Base-by-base conservation (phyloP, 176 grass and related monocot species). In the Aechmea fasciata region DNA sequence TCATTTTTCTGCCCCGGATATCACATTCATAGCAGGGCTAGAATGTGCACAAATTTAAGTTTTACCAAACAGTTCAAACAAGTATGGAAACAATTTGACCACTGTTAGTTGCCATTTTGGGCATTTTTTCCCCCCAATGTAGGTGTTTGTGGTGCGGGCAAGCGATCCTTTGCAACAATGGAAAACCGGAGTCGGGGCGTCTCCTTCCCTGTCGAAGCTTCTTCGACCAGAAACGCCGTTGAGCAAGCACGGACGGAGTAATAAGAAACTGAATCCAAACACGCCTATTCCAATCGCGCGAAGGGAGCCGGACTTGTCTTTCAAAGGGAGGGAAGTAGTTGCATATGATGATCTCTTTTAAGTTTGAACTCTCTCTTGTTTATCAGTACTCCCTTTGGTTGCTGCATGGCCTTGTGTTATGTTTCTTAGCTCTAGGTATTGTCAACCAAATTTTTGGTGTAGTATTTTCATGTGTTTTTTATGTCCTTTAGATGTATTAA, bases 261-360 rank as follows among this genome's bases (percentile, higher is more conserved):
- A 71, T 29, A 83, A 51, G 69, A 83, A 83, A 63, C 74, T 83
- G 13, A 47, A 13, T 83, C 29, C 61, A 67, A 50, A 47, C 20
- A 25, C 72, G 19, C 22, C 47, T 49, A 55, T 57, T 20, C 65
- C 29, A 13, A 80, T 48, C 47, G 68, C 71, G 25, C 85, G 70
- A 75, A 33, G 52, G 72, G 79, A 67, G 51, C 49, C 77, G 71
- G 69, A 81, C 69, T 62, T 54, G 11, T 17, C 69, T 59, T 73
- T 62, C 29, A 81, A 79, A 57, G 68, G 77, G 0, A 82, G 91
- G 49, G 91, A 96, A 74, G 86, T 96, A 63, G 69, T 96, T 24
- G 91, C 82, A 50, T 96, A 96, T 57, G 91, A 96, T 82, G 87
- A 96, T 84, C 83, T 96, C 13, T 91, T 96, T 74, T 91, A 77